Percentiles rank a stretch among this genome's conserved stretches.
phyloP scores from a whole-genome alignment of 176 grass and related monocot species.

The Leersia perrieri region DNA sequence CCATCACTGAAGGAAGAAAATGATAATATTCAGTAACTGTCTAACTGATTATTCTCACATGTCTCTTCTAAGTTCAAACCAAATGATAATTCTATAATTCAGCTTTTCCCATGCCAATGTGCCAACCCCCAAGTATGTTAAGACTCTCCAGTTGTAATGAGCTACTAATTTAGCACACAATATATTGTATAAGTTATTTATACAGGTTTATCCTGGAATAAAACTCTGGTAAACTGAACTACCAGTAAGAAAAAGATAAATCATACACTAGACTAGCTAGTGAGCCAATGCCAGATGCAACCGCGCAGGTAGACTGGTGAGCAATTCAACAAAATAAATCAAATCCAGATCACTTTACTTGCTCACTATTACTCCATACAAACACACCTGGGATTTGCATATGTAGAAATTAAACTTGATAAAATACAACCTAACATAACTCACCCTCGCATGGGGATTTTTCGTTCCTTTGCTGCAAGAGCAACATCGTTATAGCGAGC shows the following conservation, averaged over 20 bases:
- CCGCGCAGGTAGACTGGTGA: neutral
- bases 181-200: neutral
- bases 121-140: too few species aligned
- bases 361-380: neutral
- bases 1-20: neutral
- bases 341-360: neutral
- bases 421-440: slow-evolving; percentile 17
- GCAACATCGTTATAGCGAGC: slow-evolving; percentile 74
- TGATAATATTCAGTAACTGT: neutral
- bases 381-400: neutral
- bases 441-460: slow-evolving; percentile 80
- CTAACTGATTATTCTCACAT: neutral
- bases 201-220: neutral
- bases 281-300: neutral
- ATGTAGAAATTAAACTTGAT: neutral
- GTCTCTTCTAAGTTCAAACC: neutral
- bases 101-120: neutral
- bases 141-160: neutral
- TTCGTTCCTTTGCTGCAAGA: slow-evolving; percentile 66
- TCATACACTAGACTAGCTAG: neutral
- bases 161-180: neutral
- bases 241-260: neutral
- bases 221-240: neutral
- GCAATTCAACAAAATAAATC: neutral
- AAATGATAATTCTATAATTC: neutral